These are phyloP conservation scores for Colletotrichum sp. DNA, from an alignment of 2,329 filamentous ascomycete genomes.

Conservation along the genomic window DNA sequence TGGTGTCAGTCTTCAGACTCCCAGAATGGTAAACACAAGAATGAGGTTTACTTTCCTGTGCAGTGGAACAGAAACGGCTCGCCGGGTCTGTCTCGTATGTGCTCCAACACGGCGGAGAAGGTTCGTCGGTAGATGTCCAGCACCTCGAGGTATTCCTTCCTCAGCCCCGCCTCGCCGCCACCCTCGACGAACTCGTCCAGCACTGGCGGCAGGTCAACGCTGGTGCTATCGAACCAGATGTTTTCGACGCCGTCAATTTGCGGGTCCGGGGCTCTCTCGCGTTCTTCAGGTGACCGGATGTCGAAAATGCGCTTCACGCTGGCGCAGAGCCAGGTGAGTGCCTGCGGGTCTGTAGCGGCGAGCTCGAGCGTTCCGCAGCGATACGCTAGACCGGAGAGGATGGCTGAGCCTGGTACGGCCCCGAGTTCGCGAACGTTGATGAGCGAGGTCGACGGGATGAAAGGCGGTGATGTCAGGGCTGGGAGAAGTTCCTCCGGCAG, in stretches of 20 bases:
- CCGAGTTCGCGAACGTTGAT: conserved; percentile 60
- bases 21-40: not conserved
- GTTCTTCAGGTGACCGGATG: conserved; percentile 51
- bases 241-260: conserved; percentile 47
- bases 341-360: conserved; percentile 30
- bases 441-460: conserved; percentile 49
- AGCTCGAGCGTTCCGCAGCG: conserved; percentile 50
- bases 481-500: conserved; percentile 37
- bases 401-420: conserved; percentile 41
- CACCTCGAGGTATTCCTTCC: conserved; percentile 52
- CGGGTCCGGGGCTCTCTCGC: conserved; percentile 46
- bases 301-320: conserved; percentile 55
- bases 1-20: not conserved
- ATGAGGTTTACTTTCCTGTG: conserved; percentile 47
- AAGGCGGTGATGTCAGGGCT: conserved; percentile 47
- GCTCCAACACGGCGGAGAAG: conserved; percentile 50
- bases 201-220: conserved; percentile 38
- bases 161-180: conserved; percentile 48
- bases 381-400: conserved; percentile 48
- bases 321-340: conserved; percentile 37
- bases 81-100: conserved; percentile 48
- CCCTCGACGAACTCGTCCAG: conserved; percentile 49
- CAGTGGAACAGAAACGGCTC: conserved; percentile 59
- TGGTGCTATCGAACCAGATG: conserved; percentile 44
- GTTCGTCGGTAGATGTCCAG: conserved; percentile 44